Evolutionary conservation across 345 rosid species (phyloP).

Genomic region (Cardamine resedifolia): DNA sequence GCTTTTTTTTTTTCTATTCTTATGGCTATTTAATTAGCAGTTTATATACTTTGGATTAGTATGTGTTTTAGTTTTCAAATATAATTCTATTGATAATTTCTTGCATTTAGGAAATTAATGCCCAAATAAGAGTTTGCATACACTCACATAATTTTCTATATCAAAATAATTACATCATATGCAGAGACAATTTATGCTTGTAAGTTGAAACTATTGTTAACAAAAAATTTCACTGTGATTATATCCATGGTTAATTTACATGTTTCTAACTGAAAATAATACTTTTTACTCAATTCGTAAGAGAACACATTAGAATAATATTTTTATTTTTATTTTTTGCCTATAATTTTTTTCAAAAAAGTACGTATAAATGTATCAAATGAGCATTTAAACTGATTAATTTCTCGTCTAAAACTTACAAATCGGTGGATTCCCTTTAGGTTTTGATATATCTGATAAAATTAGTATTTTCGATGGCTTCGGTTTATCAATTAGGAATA

Average conservation of each 20-base stretch:
- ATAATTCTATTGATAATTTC: not conserved
- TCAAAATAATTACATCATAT: not conserved
- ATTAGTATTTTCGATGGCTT: not conserved
- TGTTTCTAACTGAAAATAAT: not conserved
- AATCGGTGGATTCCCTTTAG: not conserved
- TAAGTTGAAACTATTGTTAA: not conserved
- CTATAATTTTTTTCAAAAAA: not conserved
- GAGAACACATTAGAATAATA: not conserved
- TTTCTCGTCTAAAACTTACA: not conserved
- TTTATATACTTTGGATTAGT: not conserved
- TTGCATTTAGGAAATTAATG: not conserved
- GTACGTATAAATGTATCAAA: not conserved
- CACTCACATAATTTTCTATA: not conserved
- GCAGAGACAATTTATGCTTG: not conserved
- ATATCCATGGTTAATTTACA: not conserved
- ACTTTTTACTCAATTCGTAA: not conserved
- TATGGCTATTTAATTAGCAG: not conserved
- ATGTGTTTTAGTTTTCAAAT: not conserved
- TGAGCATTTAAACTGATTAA: not conserved
- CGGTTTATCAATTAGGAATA: not conserved
- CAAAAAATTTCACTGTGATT: not conserved
- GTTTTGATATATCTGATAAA: not conserved
- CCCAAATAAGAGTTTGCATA: not conserved
- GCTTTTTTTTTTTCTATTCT: not conserved
- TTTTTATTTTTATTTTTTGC: no score